Evolutionary conservation across 2,329 filamentous ascomycete species (phyloP), one percentile per base, ranked within the genome.

Genomic region (Phialophora expanda): DNA sequence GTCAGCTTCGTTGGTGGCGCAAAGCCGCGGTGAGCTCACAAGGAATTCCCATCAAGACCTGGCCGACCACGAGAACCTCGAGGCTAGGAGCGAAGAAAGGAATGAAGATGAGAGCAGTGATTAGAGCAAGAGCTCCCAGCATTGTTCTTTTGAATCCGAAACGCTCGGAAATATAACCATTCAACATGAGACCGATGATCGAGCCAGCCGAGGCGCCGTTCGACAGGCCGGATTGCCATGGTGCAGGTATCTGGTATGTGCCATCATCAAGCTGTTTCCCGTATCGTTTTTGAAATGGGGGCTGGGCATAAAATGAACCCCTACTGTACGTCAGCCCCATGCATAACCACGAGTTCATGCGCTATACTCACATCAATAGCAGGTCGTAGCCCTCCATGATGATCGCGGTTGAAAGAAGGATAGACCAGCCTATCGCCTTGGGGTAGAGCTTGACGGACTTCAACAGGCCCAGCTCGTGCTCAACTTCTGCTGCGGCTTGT

Each of bases 361-460:
- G 14, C n/a, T 17, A 41, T 41, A 58, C 57, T 51, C 28, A 60
- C 41, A 60, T 60, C 41, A 60, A 51, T 14, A 60, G 28, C 41
- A 61, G 26, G 32, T 67, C 56, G 48, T 62, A 69, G 38, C 91
- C 92, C 77, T 96, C 92, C 93, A 96, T 96, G 73, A 87, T 88
- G 74, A 96, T 95, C 75, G 90, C 93, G 0, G 91, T 94, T 22
- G 90, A 93, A 77, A 97, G 93, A 65, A 96, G 81, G 59, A 96
- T 74, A 72, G 89, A 92, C 91, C 92, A 97, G 26, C 81, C 84
- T 65, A 96, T 88, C 22, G 92, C 93, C 81, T 95, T 94, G 65
- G 92, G 92, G 75, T 97, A 97, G 26, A 94, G 83, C 74, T 83
- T 87, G 76, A 96, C 84, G 67, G 91, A 92, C 80, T 96, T 87